Percentiles rank a stretch among this genome's conserved stretches.
Evolutionary conservation across 371 early-diverging fungal species (phyloP).

Genomic region (Cokeromyces recurvatus): DNA sequence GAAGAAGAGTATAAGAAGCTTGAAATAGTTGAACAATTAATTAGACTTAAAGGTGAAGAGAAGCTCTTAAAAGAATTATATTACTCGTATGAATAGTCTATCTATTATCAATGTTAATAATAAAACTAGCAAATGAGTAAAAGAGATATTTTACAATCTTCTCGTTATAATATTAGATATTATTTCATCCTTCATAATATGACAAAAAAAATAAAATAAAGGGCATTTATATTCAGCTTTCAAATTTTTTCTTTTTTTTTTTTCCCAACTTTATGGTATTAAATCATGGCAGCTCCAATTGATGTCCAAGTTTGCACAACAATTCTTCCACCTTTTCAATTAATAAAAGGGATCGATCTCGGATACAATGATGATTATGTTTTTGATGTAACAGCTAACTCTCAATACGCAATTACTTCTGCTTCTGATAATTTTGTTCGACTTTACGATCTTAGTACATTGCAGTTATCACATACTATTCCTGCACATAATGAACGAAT

Average conservation of each 20-base stretch:
- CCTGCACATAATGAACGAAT: conserved; percentile 54
- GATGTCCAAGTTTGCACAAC: conserved; percentile 19
- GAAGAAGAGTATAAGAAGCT: neutral
- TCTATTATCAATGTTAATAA: no score
- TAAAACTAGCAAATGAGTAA: no score
- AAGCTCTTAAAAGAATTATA: conserved; percentile 2
- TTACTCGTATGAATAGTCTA: no score
- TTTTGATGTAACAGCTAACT: conserved; percentile 59
- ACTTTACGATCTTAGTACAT: conserved; percentile 56
- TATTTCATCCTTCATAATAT: neutral
- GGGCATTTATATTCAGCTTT: no score
- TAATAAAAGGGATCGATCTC: conserved; percentile 35
- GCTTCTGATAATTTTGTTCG: conserved; percentile 65
- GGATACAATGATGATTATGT: conserved; percentile 58
- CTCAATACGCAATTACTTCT: conserved; percentile 56
- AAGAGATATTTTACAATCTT: no score
- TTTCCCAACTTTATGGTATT: neutral
- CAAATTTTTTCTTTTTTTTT: conserved; percentile 1
- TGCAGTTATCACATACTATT: conserved; percentile 39
- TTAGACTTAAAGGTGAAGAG: conserved; percentile 5
- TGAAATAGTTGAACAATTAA: conserved; percentile 7
- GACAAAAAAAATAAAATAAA: neutral
- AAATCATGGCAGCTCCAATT: conserved; percentile 11
- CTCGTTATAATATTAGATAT: no score
- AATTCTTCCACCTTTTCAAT: conserved; percentile 34